Base-by-base conservation (phyloP, 306 rosid genomes). In the Myrica gale region DNA sequence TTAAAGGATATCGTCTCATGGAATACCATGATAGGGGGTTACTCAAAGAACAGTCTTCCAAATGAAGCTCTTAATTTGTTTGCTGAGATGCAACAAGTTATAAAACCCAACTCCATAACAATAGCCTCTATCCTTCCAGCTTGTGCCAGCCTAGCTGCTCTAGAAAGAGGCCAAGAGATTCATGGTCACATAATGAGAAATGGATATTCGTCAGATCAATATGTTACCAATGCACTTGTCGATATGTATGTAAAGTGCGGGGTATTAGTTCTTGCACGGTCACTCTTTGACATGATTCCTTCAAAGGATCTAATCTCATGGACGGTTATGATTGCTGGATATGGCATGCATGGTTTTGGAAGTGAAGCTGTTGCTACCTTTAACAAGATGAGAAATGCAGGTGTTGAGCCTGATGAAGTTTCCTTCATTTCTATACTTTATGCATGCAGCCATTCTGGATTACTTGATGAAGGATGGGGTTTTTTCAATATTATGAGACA, bases 11-110 rank as follows among this genome's bases (percentile, higher is more conserved):
- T 76, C 66, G 83, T 90, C 53, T 88, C 93, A 2, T 92, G 96
- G 96, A 92, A 92, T 74, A 83, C 96, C 23, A 84, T 90, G 85
- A 84, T 92, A 0, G 93, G 93, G 63, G 96, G 97, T 62, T 88
- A 87, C 86, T 88, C 92, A 1, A 86, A 76, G 74, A 90, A 83
- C 23, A 43, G 72, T 82, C 84, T 90, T 79, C 92, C 92, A 16
- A 86, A 82, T 61, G 88, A 86, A 80, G 88, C 91, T 83, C 86
- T 90, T 72, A 76, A 39, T 72, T 74, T 86, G 67, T 87, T 90
- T 62, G 71, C 70, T 12, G 86, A 88, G 69, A 85, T 88, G 91
- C 89, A 85, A 48, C 26, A 61, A 69, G 87, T 75, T 74, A 78
- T 78, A 50, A 88, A 83, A 78, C 89, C 91, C 0, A 82, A 90